Evolutionary conservation across 2,329 filamentous ascomycete species (phyloP).

Genomic region (Bipolaris cookei): DNA sequence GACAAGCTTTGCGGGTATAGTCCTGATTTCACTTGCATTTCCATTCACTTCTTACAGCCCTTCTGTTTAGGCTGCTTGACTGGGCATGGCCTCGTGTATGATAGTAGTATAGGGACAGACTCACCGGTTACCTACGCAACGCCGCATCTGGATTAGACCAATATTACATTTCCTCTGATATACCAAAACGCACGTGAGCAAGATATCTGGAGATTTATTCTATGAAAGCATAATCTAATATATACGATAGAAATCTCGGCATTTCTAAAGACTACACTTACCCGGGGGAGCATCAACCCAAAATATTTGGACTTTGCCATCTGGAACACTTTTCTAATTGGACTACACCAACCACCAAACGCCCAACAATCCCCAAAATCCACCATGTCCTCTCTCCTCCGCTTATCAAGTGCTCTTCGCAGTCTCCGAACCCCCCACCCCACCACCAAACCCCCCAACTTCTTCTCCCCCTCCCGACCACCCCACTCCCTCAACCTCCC

Average conservation of each 20-base stretch:
- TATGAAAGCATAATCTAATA: not conserved
- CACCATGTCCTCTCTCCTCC: constrained; percentile 16
- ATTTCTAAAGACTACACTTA: not conserved
- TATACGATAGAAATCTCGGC: not conserved
- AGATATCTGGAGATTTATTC: not conserved
- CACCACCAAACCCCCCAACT: constrained; percentile 23
- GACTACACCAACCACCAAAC: not conserved
- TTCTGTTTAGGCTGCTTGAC: not conserved
- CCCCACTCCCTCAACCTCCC: constrained; percentile 10
- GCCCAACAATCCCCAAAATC: not conserved
- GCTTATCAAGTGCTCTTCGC: constrained; percentile 19
- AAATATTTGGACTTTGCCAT: not conserved
- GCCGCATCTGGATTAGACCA: not conserved
- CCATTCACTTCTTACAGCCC: not conserved
- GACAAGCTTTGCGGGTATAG: not conserved
- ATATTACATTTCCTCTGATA: not conserved
- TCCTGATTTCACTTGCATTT: not conserved
- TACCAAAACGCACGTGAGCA: not conserved
- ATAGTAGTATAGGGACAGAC: not conserved
- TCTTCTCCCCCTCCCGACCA: constrained; percentile 27
- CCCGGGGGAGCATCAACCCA: too few species aligned
- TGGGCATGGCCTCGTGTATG: not conserved
- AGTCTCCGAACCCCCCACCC: constrained; percentile 7
- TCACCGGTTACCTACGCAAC: not conserved
- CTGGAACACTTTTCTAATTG: not conserved